phyloP scores from a whole-genome alignment of 75 land plant species.

The Cryptomeria japonica region DNA sequence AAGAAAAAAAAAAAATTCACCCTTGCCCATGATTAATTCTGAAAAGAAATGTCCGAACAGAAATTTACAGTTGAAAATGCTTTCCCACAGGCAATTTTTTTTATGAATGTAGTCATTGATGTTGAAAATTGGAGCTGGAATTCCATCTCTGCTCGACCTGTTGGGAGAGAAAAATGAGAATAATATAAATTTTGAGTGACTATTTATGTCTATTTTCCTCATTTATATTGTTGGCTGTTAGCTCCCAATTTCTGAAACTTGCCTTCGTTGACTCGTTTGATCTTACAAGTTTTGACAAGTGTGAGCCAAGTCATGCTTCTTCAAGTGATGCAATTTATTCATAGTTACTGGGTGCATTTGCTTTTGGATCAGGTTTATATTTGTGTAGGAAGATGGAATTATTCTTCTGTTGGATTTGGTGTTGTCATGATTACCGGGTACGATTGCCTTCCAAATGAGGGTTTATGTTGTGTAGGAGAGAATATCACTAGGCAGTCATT shows the following conservation, averaged over 20 bases:
- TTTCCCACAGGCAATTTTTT: background rate
- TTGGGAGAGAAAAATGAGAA: background rate
- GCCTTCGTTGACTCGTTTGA: background rate
- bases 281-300: background rate
- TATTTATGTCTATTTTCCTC: background rate
- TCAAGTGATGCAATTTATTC: background rate
- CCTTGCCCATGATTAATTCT: background rate
- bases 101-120: background rate
- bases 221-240: background rate
- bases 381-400: background rate
- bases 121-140: background rate
- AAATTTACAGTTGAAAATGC: background rate
- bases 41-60: background rate
- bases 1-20: background rate
- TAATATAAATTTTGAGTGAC: background rate
- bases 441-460: background rate
- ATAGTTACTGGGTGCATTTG: background rate
- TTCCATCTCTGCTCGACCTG: background rate
- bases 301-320: background rate
- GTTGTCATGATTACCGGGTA: background rate
- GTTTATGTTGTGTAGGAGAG: background rate
- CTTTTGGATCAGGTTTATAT: background rate
- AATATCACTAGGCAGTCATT: background rate
- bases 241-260: background rate
- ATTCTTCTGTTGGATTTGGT: background rate